Conservation (phyloP, 2,329 filamentous ascomycete species). For the Dryadomyces sulphureus region DNA sequence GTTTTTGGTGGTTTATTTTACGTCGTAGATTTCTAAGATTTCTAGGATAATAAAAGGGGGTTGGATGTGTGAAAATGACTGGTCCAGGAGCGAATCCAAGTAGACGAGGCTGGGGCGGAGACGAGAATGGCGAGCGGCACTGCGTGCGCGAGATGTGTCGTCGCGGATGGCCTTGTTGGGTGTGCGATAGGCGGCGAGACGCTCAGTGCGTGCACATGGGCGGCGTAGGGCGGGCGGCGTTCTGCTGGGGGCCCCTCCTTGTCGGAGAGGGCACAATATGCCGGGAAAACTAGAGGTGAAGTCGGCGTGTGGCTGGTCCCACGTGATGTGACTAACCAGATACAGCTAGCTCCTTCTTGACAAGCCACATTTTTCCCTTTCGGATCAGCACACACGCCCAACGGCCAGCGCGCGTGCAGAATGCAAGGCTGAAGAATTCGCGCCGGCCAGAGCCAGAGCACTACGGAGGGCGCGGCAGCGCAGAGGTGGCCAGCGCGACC, state of each 20-base stretch:
- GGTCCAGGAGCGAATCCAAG: slow-evolving; percentile 1
- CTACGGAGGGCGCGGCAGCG: neutral
- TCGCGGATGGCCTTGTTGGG: neutral
- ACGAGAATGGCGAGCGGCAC: neutral
- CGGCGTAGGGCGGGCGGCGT: slow-evolving; percentile 1
- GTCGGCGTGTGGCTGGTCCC: slow-evolving; percentile 9
- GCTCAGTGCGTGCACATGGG: neutral
- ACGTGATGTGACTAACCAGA: slow-evolving; percentile 5
- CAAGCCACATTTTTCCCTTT: slow-evolving; percentile 2
- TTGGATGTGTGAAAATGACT: slow-evolving; percentile 5
- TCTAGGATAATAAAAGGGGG: neutral
- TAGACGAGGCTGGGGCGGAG: neutral
- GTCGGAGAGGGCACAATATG: slow-evolving; percentile 7
- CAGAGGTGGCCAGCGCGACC: neutral
- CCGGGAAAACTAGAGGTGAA: slow-evolving; percentile 12
- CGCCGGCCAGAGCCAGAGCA: neutral
- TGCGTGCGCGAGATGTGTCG: neutral
- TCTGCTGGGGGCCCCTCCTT: slow-evolving; percentile 5
- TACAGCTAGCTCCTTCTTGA: slow-evolving; percentile 2
- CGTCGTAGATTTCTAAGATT: slow-evolving; percentile 22
- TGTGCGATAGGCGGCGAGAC: neutral
- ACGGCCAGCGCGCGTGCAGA: slow-evolving; percentile 4
- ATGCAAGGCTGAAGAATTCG: slow-evolving; percentile 12
- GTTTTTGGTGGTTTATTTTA: slow-evolving; percentile 84
- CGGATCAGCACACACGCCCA: slow-evolving; percentile 2